Evolutionary conservation across 805 yeast species (phyloP).

Genomic region (Zygoascus tannicola): DNA sequence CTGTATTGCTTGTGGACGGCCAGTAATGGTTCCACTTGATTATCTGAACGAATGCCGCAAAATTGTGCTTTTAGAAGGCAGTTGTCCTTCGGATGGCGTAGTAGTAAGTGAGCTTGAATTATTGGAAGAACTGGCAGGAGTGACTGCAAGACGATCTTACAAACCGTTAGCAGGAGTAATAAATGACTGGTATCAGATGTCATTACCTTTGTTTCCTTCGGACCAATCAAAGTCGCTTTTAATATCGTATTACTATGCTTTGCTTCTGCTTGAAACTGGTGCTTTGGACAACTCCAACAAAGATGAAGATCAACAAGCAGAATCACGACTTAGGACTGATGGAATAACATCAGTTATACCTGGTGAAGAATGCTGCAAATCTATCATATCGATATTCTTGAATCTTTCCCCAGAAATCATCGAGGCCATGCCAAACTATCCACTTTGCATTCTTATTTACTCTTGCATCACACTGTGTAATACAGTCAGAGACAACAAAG

Average conservation of each 20-base stretch:
- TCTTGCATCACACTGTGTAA: constrained; percentile 42
- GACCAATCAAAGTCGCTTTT: constrained; percentile 6
- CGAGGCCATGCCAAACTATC: constrained; percentile 46
- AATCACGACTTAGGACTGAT: not conserved
- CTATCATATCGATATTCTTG: constrained; percentile 37
- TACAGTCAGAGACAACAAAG: constrained; percentile 25
- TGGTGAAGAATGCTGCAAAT: constrained; percentile 32
- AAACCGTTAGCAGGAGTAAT: not conserved
- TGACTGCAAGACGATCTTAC: not conserved
- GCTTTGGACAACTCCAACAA: not conserved
- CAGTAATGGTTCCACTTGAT: constrained; percentile 33
- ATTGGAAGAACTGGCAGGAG: constrained; percentile 2
- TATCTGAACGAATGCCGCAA: constrained; percentile 34
- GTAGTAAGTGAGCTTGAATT: constrained; percentile 8
- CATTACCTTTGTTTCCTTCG: constrained; percentile 1
- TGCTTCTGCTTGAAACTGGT: constrained; percentile 5
- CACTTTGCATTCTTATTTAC: constrained; percentile 45
- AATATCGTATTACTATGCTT: constrained; percentile 9
- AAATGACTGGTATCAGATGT: constrained; percentile 2
- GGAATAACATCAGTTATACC: not conserved
- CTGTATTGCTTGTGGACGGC: constrained; percentile 42
- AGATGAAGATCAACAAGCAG: not conserved
- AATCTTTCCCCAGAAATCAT: constrained; percentile 38
- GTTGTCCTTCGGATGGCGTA: constrained; percentile 8
- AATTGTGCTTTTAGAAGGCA: constrained; percentile 2